Percentiles rank a stretch among this genome's conserved stretches.
Evolutionary conservation across 1,139 yeast species (phyloP).

Genomic region (Saccharomyces hybrid): DNA sequence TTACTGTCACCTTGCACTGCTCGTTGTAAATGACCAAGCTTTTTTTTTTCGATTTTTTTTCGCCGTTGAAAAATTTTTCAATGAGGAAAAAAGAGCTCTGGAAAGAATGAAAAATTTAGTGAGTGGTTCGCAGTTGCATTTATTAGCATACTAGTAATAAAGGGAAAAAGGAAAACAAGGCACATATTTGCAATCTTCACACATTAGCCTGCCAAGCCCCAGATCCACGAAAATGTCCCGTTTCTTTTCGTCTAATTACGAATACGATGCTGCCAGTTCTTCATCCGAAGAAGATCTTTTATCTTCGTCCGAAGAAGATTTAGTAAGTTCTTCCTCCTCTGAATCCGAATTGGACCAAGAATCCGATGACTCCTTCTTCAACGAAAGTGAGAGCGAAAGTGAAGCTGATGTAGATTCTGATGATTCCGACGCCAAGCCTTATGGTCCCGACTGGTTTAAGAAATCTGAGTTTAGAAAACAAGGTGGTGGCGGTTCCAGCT

Average conservation of each 20-base stretch:
- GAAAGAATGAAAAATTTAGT: not conserved
- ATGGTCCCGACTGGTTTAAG: conserved; percentile 36
- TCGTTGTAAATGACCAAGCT: not conserved
- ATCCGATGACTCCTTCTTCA: conserved; percentile 25
- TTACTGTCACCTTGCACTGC: not conserved
- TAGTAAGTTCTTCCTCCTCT: conserved; percentile 40
- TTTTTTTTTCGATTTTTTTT: not conserved
- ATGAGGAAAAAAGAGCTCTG: not conserved
- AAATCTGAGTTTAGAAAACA: conserved; percentile 36
- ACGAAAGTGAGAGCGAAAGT: conserved; percentile 32
- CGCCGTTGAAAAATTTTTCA: conserved; percentile 1
- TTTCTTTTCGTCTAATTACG: conserved; percentile 55
- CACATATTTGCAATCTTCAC: conserved; percentile 1
- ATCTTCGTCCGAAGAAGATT: conserved; percentile 64
- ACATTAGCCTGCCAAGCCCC: conserved; percentile 1
- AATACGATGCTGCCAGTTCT: conserved; percentile 55
- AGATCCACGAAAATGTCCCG: conserved; percentile 43
- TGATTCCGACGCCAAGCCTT: conserved; percentile 36
- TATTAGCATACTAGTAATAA: not conserved
- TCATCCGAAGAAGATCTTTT: conserved; percentile 71
- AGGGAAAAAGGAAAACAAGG: not conserved
- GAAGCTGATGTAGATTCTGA: conserved; percentile 44
- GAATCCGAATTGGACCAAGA: conserved; percentile 35
- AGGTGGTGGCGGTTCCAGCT: conserved; percentile 16
- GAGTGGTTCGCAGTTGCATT: not conserved